Percentiles rank a stretch among this genome's conserved stretches.
These are phyloP conservation scores for Tetragonia tetragonoides DNA, from an alignment of 148 eudicot genomes.

Conservation along the genomic window DNA sequence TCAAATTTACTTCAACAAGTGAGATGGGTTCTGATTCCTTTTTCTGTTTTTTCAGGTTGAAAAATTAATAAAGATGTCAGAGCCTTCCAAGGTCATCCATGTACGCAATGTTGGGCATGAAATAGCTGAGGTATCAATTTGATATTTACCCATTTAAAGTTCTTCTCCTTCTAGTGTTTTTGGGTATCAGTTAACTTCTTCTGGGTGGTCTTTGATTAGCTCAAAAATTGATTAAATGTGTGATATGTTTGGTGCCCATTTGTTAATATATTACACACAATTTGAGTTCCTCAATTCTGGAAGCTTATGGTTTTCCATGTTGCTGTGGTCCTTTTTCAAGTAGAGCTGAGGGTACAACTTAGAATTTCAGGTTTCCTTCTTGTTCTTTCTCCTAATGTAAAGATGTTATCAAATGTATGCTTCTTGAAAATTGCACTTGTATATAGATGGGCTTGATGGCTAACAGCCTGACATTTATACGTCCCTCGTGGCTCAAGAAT, in stretches of 20 bases:
- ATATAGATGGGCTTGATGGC: neutral
- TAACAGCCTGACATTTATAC: neutral
- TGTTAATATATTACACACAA: neutral
- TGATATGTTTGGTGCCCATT: neutral
- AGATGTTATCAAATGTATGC: neutral
- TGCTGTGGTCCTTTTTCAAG: neutral
- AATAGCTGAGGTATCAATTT: constrained; percentile 27
- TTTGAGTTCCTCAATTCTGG: neutral
- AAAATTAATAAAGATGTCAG: constrained; percentile 17
- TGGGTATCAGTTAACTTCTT: neutral
- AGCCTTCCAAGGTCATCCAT: constrained; percentile 34
- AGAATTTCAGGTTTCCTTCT: neutral
- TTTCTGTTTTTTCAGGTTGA: constrained; percentile 10
- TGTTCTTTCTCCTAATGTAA: neutral
- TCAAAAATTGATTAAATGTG: neutral
- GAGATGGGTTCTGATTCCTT: neutral
- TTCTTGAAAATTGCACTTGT: neutral
- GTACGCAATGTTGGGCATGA: constrained; percentile 37
- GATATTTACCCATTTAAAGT: neutral
- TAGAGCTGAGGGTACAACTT: neutral
- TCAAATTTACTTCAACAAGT: neutral
- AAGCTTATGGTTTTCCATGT: neutral
- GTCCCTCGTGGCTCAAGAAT: neutral
- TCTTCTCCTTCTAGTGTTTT: neutral
- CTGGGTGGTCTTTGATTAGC: neutral